phyloP scores from a whole-genome alignment of 2,329 filamentous ascomycete species.

The Fusarium oligoseptatum region DNA sequence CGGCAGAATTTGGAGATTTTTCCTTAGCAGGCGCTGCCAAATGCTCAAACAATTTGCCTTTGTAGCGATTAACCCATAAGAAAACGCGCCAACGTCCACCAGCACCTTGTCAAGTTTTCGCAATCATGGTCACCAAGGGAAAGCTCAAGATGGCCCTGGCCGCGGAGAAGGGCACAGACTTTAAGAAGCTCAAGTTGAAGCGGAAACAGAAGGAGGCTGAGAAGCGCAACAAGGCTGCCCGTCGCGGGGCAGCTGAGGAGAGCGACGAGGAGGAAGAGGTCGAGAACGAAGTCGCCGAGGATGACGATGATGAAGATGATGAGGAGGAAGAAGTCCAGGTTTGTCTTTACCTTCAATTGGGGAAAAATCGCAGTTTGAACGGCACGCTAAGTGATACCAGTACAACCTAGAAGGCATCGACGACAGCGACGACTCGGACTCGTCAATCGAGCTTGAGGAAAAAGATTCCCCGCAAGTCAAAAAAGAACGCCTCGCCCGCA shows the following conservation, averaged over 20 bases:
- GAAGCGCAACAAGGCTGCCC: conserved; percentile 52
- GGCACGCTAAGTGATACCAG: conserved; percentile 45
- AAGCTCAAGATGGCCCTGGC: conserved; percentile 68
- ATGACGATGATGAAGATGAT: conserved; percentile 53
- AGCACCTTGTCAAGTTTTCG: neutral
- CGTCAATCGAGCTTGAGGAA: conserved; percentile 82
- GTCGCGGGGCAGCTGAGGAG: conserved; percentile 41
- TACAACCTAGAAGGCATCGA: conserved; percentile 69
- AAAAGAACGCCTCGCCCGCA: conserved; percentile 61
- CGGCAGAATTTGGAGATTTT: conserved; percentile 51
- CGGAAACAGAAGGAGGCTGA: conserved; percentile 61
- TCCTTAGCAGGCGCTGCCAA: conserved; percentile 34
- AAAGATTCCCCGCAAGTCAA: conserved; percentile 68
- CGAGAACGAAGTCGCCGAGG: conserved; percentile 51
- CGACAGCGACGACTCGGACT: conserved; percentile 74
- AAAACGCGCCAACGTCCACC: conserved; percentile 24
- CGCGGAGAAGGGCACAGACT: conserved; percentile 67
- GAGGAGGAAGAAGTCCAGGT: conserved; percentile 50
- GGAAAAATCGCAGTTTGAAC: neutral
- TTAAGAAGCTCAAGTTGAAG: conserved; percentile 64
- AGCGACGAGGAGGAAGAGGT: conserved; percentile 53
- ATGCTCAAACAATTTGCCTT: conserved; percentile 22
- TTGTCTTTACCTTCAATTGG: conserved; percentile 17
- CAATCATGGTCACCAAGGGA: conserved; percentile 59
- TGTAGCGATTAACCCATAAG: conserved; percentile 23